Base-by-base conservation (phyloP, 306 rosid genomes). In the Castanea crenata region DNA sequence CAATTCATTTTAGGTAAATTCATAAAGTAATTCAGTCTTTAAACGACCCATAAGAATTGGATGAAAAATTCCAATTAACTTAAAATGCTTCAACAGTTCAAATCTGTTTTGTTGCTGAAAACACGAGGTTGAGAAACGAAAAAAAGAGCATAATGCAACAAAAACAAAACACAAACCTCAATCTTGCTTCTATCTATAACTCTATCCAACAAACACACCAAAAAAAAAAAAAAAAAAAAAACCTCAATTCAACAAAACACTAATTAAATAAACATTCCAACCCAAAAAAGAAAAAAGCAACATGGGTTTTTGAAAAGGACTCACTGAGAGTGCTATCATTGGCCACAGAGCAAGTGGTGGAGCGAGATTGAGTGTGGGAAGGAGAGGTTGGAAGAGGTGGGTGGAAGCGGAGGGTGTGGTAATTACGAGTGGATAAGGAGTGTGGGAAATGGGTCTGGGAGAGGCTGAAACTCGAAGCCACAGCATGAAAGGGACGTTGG, bases 321-420 rank as follows among this genome's bases (percentile, higher is more conserved):
- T 76, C 75, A 90, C 94, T 4, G 62, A 89, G 73, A 79, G 58
- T 5, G 31, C 69, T 75, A 54, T 44, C 76, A 23, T 85, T 81
- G 77, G 84, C 44, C 67, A 74, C 32, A 3, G 86, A 85, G 78
- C 89, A 77, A 27, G 76, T 51, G n/a, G 56, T 6, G 73, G 85
- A 34, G 71, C 21, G 72, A 27, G 67, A 80, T 31, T 59, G 63
- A 29, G 65, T 21, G 70, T 18, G 67, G 65, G 76, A 73, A 10
- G 4, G 14, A 51, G 65, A 62, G 69, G 74, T 52, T 31, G 57
- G 4, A 38, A 62, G 82, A 58, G 21, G 69, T 19, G 76, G 76
- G 73, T 7, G 67, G 62, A 71, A 58, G 79, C 32, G 9, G 69
- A 69, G 32, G 29, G 15, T 57, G 79, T 35, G 78, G 3, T 44